Evolutionary conservation across 2,329 filamentous ascomycete species (phyloP), one percentile per base, ranked within the genome.

Genomic region (Falciphora oryzae): DNA sequence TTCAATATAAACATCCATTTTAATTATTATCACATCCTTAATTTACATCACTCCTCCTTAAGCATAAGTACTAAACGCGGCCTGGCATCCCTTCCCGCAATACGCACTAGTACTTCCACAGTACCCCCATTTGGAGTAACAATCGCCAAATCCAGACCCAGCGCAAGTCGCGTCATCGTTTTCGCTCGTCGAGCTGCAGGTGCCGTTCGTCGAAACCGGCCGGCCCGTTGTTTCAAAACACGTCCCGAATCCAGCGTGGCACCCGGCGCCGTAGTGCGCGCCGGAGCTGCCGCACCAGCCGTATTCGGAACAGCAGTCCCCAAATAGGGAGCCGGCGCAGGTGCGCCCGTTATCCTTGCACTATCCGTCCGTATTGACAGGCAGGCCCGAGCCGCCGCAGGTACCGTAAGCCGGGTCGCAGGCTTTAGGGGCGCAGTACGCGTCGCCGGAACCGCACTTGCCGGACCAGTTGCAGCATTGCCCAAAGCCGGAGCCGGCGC

Each of bases 241-340:
- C 14, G 31, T 60, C 27, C 66, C 66, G 38, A 65, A 67, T 32
- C 22, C 60, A 29, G 28, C 6, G 44, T 67, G 61, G 59, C 66
- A 66, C n/a, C 64, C 66, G 16, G 32, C 50, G 18, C 64, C 66
- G 57, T 64, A 67, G 66, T 65, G 63, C 61, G 60, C 63, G 16
- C 16, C 7, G 13, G 65, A 62, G 3, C 28, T 56, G 29, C 66
- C 66, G 64, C 66, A 68, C 63, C 60, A 68, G 1, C 65, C 65
- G 44, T 65, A 63, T 61, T 29, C 27, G 18, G 63, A 64, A 61
- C 67, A 68, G 66, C 67, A 68, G 61, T 65, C 63, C 57, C 67
- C 66, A 22, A 64, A 66, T 3, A 32, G 44, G 7, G 64, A 66
- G 22, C 64, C 66, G 2, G 64, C 50, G 22, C 67, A 68, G 29